Conservation (phyloP, 441 rosid genomes). For the Monsonia emarginata region DNA sequence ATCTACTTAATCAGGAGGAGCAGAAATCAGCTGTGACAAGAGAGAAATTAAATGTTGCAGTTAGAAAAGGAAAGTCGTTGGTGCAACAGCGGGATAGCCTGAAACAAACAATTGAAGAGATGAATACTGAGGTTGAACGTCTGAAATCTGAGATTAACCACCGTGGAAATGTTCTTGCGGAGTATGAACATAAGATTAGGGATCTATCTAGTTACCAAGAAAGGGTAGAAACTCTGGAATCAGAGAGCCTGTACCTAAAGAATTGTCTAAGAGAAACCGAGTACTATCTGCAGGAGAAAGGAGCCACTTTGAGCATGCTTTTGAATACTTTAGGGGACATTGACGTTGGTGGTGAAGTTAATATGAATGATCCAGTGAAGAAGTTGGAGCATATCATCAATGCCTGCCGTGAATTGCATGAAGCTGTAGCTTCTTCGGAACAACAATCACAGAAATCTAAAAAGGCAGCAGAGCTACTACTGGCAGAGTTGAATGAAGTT, state of each 20-base stretch:
- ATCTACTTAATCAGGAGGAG: constrained; percentile 67
- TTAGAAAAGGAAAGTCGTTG: constrained; percentile 92
- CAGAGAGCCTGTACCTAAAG: constrained; percentile 54
- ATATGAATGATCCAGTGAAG: constrained; percentile 44
- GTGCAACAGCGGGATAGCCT: constrained; percentile 84
- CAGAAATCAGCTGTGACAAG: constrained; percentile 70
- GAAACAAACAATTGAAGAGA: constrained; percentile 70
- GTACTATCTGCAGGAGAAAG: constrained; percentile 54
- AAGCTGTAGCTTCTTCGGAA: constrained; percentile 48
- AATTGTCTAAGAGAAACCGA: constrained; percentile 58
- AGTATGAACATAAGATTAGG: constrained; percentile 50
- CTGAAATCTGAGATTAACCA: constrained; percentile 59
- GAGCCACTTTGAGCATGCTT: constrained; percentile 36
- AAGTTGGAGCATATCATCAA: constrained; percentile 53
- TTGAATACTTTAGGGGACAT: constrained; percentile 44
- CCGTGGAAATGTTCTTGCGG: constrained; percentile 42
- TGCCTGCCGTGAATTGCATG: constrained; percentile 48
- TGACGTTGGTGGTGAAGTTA: constrained; percentile 51
- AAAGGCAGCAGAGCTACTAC: constrained; percentile 85
- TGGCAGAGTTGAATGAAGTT: constrained; percentile 94
- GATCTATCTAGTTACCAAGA: constrained; percentile 44
- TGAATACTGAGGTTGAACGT: constrained; percentile 49
- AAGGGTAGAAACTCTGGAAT: constrained; percentile 52
- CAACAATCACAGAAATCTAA: constrained; percentile 72
- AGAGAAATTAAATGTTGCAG: constrained; percentile 91